Evolutionary conservation across 2,329 filamentous ascomycete genomes (phyloP).

Genomic region (Paecilomyces sp.): DNA sequence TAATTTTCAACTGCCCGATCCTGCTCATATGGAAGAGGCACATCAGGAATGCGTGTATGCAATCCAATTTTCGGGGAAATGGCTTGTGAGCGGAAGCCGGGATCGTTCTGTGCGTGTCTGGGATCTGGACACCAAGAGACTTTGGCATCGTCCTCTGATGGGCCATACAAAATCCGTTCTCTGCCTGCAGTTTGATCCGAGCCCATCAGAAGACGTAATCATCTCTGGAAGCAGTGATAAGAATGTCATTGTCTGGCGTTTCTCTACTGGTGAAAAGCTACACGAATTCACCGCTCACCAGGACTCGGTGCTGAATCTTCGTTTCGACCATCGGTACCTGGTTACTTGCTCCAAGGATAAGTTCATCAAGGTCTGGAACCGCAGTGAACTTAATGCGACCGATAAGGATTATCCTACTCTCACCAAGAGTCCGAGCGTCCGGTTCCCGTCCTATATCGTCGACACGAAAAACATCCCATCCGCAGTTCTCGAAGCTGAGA

Average conservation of each 20-base stretch:
- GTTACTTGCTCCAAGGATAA: constrained; percentile 98
- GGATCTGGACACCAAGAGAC: constrained; percentile 73
- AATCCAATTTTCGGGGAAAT: constrained; percentile 78
- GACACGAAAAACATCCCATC: constrained; percentile 40
- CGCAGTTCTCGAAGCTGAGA: constrained; percentile 33
- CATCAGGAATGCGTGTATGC: constrained; percentile 93
- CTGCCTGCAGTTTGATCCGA: constrained; percentile 89
- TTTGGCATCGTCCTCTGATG: constrained; percentile 64
- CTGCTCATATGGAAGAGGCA: constrained; percentile 68
- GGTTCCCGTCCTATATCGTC: constrained; percentile 49
- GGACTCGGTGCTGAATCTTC: constrained; percentile 88
- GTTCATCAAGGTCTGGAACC: constrained; percentile 93
- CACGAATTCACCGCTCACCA: constrained; percentile 73
- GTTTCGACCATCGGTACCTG: constrained; percentile 83
- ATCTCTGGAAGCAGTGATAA: constrained; percentile 92
- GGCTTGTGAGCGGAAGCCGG: constrained; percentile 86
- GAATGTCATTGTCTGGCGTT: constrained; percentile 83
- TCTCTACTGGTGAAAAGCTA: constrained; percentile 79
- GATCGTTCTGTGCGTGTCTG: constrained; percentile 85
- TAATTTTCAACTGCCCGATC: constrained; percentile 88
- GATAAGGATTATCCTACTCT: constrained; percentile 40
- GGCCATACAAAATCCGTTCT: constrained; percentile 83
- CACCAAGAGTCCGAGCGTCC: constrained; percentile 33
- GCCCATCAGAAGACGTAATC: constrained; percentile 81
- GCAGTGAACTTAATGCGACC: constrained; percentile 52